Conservation (phyloP, 2,329 filamentous ascomycete species). For the Nemania sp. region DNA sequence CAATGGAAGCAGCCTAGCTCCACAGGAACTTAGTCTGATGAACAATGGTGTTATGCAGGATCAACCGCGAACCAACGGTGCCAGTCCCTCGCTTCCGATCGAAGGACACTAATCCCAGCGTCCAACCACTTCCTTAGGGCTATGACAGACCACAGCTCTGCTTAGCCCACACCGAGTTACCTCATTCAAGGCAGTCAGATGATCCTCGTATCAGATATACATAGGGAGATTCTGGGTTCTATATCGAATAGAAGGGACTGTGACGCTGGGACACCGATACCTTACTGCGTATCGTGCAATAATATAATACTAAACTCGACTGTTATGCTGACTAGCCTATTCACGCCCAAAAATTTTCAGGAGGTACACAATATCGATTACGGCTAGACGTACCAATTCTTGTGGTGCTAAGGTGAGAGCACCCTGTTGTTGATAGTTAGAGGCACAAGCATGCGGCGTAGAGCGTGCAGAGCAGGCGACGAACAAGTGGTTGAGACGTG, state of each 20-base stretch:
- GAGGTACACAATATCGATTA: neutral
- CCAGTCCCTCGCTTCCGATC: constrained; percentile 1
- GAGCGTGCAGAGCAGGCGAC: constrained; percentile 11
- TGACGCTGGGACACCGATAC: neutral
- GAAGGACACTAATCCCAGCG: constrained; percentile 8
- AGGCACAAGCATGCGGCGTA: neutral
- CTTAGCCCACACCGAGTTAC: neutral
- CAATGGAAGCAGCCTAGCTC: constrained; percentile 13
- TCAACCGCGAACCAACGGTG: constrained; percentile 16
- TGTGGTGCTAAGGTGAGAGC: neutral
- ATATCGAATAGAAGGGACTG: neutral
- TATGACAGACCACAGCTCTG: neutral
- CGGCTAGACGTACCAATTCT: neutral
- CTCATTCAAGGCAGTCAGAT: neutral
- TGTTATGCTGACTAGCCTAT: neutral
- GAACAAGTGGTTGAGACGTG: constrained; percentile 6
- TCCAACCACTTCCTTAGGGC: too few species aligned
- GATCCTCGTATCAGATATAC: neutral
- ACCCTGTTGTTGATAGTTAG: too few species aligned
- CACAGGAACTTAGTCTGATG: neutral
- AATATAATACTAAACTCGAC: constrained; percentile 10
- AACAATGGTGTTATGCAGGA: constrained; percentile 12
- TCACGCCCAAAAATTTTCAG: neutral
- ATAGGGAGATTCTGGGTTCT: too few species aligned
- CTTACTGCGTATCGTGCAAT: neutral